These are phyloP conservation scores for Solanum peruvianum DNA, from an alignment of 257 asterid species.

Conservation along the genomic window DNA sequence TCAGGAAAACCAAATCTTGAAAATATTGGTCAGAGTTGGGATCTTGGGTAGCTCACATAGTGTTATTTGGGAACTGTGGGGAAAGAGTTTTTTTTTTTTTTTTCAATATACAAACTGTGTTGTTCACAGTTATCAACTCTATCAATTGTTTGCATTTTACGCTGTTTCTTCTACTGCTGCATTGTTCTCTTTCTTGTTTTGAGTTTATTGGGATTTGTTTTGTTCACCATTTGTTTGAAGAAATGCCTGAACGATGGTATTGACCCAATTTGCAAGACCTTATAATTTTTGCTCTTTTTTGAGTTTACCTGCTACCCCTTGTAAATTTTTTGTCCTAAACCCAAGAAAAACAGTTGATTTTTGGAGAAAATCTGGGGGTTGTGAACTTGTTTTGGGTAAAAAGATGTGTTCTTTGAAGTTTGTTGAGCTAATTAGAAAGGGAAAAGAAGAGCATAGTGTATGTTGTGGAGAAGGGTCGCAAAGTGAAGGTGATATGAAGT, in stretches of 20 bases:
- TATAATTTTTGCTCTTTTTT: slow-evolving; percentile 9
- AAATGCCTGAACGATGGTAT: slow-evolving; percentile 82
- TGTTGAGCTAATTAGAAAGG: slow-evolving; percentile 6
- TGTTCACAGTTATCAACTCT: not conserved
- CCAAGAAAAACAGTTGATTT: slow-evolving; percentile 6
- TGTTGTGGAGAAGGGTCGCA: slow-evolving; percentile 22
- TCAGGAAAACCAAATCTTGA: not conserved
- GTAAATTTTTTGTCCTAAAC: not conserved
- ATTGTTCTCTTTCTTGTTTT: slow-evolving; percentile 10
- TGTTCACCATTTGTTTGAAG: slow-evolving; percentile 27
- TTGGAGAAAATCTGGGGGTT: not conserved
- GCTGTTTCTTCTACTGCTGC: not conserved
- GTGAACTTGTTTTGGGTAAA: not conserved
- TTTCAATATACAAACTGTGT: not conserved
- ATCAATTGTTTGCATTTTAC: not conserved
- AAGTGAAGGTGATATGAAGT: slow-evolving; percentile 45
- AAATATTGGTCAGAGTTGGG: not conserved
- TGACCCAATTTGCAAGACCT: slow-evolving; percentile 11
- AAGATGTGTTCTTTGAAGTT: slow-evolving; percentile 14
- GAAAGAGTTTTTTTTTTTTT: not conserved
- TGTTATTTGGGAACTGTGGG: not conserved
- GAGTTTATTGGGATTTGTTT: not conserved
- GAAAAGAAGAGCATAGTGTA: not conserved
- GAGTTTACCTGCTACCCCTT: slow-evolving; percentile 7
- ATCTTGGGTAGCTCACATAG: not conserved